Evolutionary conservation across 2,329 filamentous ascomycete genomes (phyloP), one percentile per base, ranked within the genome.

Genomic region (Aschersonia sp.): DNA sequence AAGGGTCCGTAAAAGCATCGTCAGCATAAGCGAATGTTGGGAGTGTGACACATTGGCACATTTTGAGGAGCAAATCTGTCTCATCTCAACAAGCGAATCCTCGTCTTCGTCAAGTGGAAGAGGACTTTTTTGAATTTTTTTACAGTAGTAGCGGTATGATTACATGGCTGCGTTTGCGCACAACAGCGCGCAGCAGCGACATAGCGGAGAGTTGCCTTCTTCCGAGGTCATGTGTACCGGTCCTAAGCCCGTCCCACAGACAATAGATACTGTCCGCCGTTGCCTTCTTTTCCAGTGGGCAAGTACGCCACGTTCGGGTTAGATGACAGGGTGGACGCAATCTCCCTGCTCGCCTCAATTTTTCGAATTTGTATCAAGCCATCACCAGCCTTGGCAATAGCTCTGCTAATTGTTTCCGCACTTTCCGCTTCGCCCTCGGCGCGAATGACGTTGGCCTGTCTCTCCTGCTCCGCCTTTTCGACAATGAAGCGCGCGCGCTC

Each of bases 221-320:
- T 10, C 22, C 44, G 37, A 12, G 7, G n/a, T 12, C 40, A 42
- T 22, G 9, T n/a, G 10, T 42, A n/a, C 7, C 11, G 29, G 9
- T 41, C 42, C 59, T 58, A 68, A 49, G 63, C 63, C 55, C 65
- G 63, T 53, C 66, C 66, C 2, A 78, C 74, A 35, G 71, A 76
- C 53, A 80, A 60, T 58, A 80, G 61, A 55, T 73, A 73, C 54
- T 69, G 66, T n/a, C 63, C 63, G 22, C 76, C 73, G 39, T 61
- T 62, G n/a, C 76, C 73, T 50, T 76, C 75, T 67, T 85, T 81
- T 56, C 77, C 83, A 57, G 86, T 79, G 4, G 92, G 92, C 53
- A 98, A 69, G 67, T 98, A 98, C 44, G 88, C 89, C 47, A 98
- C 89, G 59, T 98, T 97, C 51, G 92, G 89, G 70, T 98, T 98